Evolutionary conservation across 805 yeast genomes (phyloP).

Genomic region (Candida nanaspora): DNA sequence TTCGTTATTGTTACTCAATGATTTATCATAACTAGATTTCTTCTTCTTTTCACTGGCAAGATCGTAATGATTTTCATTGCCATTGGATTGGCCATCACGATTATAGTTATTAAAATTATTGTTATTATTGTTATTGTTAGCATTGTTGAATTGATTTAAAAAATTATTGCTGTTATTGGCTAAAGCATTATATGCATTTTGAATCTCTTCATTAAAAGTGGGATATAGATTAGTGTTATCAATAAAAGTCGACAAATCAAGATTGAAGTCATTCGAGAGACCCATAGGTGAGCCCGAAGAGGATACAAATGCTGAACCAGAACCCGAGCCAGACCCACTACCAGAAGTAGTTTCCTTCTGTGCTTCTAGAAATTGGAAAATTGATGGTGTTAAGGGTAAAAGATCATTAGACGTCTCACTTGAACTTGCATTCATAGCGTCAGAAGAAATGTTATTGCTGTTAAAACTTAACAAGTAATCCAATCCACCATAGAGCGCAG

Average conservation of each 20-base stretch:
- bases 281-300: no score
- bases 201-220: background rate
- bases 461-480: conserved; percentile 19
- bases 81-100: no score
- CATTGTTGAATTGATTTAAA: conserved; percentile 6
- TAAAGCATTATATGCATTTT: background rate
- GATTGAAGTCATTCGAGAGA: conserved; percentile 1
- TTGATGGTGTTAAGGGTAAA: background rate
- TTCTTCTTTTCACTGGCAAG: no score
- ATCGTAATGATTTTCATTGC: no score
- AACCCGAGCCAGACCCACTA: no score
- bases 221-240: conserved; percentile 12
- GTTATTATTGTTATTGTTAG: conserved; percentile 10
- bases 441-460: background rate
- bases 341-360: no score
- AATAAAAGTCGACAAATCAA: conserved; percentile 14
- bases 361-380: background rate
- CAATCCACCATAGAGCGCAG: conserved; percentile 23
- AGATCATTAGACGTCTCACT: background rate
- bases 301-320: no score
- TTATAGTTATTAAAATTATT: background rate
- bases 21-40: background rate
- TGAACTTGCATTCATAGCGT: background rate
- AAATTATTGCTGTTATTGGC: background rate
- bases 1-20: conserved; percentile 22